Evolutionary conservation across 2,329 filamentous ascomycete species (phyloP).

Genomic region (Trichophyton benhamiae): DNA sequence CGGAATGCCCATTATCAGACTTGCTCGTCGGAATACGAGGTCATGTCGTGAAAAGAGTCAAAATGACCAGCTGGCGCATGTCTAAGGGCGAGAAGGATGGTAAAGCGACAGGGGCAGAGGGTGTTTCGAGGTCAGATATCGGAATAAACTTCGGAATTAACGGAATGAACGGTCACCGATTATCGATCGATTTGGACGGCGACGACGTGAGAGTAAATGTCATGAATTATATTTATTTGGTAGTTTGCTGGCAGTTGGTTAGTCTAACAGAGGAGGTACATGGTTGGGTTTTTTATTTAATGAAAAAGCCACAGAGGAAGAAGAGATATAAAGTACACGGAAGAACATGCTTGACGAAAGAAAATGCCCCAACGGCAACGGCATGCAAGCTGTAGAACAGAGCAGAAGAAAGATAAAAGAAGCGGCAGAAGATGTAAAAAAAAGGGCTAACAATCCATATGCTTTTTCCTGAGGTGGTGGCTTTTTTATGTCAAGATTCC

Average conservation of each 20-base stretch:
- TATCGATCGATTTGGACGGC: neutral
- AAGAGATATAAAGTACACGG: neutral
- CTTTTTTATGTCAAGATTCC: neutral
- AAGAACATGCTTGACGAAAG: neutral
- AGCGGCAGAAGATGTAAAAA: neutral
- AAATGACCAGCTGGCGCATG: neutral
- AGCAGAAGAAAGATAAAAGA: neutral
- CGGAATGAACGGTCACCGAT: neutral
- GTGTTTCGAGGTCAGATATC: neutral
- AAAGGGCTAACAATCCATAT: neutral
- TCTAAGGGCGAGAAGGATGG: neutral
- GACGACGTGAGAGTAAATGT: neutral
- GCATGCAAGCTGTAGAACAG: neutral
- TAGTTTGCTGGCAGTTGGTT: neutral
- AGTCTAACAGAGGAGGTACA: neutral
- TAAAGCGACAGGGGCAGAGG: neutral
- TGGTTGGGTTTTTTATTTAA: neutral
- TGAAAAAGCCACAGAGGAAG: neutral
- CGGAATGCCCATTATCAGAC: neutral
- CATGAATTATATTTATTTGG: neutral
- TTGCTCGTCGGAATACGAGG: neutral
- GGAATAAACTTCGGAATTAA: neutral
- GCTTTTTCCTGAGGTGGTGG: neutral
- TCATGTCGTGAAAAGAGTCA: neutral
- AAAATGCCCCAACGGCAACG: neutral